phyloP scores from a whole-genome alignment of 2,329 filamentous ascomycete species.

The Passalora sequoiae region DNA sequence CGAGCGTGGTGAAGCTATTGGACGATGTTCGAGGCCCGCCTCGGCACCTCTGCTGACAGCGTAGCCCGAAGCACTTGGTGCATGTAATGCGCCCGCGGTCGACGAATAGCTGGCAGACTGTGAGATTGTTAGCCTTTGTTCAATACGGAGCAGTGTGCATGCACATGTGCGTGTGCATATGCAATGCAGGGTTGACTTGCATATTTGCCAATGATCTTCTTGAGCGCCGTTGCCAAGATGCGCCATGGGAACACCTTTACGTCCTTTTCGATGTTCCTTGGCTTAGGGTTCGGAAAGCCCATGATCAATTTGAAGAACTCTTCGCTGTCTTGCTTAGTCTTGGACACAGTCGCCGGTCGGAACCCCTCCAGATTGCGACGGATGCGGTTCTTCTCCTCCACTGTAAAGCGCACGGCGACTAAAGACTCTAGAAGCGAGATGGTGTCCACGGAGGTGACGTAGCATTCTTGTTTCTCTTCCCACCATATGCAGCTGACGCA shows the following conservation, averaged over 20 bases:
- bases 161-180: slow-evolving; percentile 26
- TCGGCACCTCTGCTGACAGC: slow-evolving; percentile 41
- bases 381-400: slow-evolving; percentile 98
- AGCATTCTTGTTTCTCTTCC: slow-evolving; percentile 86
- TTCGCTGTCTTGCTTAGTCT: slow-evolving; percentile 85
- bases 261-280: slow-evolving; percentile 96
- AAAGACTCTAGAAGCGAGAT: slow-evolving; percentile 92
- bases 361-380: slow-evolving; percentile 93
- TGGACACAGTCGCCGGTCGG: slow-evolving; percentile 86
- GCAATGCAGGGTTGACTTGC: slow-evolving; percentile 45
- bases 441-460: slow-evolving; percentile 93
- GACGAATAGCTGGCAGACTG: slow-evolving; percentile 66
- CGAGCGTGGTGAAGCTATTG: slow-evolving; percentile 29
- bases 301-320: slow-evolving; percentile 99
- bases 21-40: slow-evolving; percentile 42
- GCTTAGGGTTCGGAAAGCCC: slow-evolving; percentile 91
- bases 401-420: slow-evolving; percentile 79
- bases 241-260: slow-evolving; percentile 99
- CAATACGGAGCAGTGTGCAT: slow-evolving; percentile 19
- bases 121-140: slow-evolving; percentile 32
- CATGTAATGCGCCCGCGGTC: slow-evolving; percentile 49
- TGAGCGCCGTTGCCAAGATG: slow-evolving; percentile 75
- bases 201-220: slow-evolving; percentile 99
- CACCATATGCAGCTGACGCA: slow-evolving; percentile 98
- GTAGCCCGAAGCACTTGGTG: slow-evolving; percentile 26